A percentile compares a stretch with the other conserved stretches of the same genome.
Evolutionary conservation across 192 early-diverging fungal genomes (phyloP).

Genomic region (Mortierella hygrophila): DNA sequence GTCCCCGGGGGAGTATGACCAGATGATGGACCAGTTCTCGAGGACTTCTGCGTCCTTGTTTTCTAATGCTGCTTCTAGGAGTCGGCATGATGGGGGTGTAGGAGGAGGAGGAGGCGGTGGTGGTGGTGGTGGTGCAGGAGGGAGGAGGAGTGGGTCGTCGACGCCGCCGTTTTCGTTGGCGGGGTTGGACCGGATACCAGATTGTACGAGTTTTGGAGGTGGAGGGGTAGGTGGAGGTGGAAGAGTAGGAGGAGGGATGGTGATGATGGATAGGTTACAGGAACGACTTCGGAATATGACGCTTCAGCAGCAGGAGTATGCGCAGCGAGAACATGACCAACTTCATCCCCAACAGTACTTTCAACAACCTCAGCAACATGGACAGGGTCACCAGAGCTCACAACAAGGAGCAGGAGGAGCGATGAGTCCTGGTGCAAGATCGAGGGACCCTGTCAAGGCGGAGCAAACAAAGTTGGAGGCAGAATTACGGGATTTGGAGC

Average conservation of each 20-base stretch:
- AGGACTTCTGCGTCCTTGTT: slow-evolving; percentile 33
- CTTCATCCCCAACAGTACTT: slow-evolving; percentile 13
- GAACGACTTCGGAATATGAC: slow-evolving; percentile 28
- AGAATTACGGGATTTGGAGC: slow-evolving; percentile 37
- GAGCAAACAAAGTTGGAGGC: slow-evolving; percentile 36
- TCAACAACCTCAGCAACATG: background rate
- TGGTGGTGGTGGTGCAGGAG: background rate
- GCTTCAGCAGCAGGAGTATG: slow-evolving; percentile 31
- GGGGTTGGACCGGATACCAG: slow-evolving; percentile 1
- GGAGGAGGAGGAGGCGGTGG: background rate
- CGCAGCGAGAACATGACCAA: slow-evolving; percentile 14
- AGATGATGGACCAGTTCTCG: slow-evolving; percentile 46
- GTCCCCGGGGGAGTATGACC: slow-evolving; percentile 31
- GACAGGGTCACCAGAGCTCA: background rate
- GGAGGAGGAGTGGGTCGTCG: slow-evolving; percentile 6
- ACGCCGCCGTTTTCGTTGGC: background rate
- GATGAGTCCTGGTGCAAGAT: background rate
- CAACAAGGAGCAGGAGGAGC: background rate
- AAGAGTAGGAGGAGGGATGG: slow-evolving; percentile 14
- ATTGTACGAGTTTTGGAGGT: background rate
- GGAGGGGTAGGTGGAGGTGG: background rate
- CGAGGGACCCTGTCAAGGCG: slow-evolving; percentile 33
- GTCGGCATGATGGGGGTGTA: background rate
- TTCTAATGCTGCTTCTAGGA: slow-evolving; percentile 9
- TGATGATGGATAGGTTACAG: slow-evolving; percentile 38